Evolutionary conservation across 331 rosid genomes (phyloP).

Genomic region (Acacia concinna): DNA sequence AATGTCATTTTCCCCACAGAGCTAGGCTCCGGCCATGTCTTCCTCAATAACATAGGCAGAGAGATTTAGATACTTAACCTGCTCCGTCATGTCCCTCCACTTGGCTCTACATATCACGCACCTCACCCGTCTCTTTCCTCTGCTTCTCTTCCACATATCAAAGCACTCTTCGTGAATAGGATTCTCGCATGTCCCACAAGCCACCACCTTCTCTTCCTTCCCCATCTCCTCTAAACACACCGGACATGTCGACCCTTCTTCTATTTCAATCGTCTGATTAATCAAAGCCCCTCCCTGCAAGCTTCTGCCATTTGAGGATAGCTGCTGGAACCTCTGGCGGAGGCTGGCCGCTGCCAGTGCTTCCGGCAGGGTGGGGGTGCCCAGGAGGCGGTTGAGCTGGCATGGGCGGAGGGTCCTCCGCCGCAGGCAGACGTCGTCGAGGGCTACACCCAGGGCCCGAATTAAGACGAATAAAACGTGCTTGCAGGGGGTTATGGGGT

Average conservation of each 20-base stretch:
- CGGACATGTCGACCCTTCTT: slow-evolving; percentile 71
- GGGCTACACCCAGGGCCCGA: slow-evolving; percentile 60
- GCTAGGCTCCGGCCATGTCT: slow-evolving; percentile 1
- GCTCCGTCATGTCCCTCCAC: slow-evolving; percentile 55
- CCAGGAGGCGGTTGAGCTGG: slow-evolving; percentile 51
- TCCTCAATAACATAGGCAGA: slow-evolving; percentile 61
- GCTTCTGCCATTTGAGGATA: slow-evolving; percentile 34
- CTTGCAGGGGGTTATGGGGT: slow-evolving; percentile 78
- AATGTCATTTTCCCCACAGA: background rate
- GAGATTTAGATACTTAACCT: slow-evolving; percentile 67
- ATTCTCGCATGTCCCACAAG: slow-evolving; percentile 71
- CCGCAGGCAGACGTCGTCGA: slow-evolving; percentile 56
- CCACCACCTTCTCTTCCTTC: slow-evolving; percentile 59
- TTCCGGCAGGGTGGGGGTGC: slow-evolving; percentile 46
- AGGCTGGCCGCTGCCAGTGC: slow-evolving; percentile 53
- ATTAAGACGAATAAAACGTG: slow-evolving; percentile 77
- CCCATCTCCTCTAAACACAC: slow-evolving; percentile 80
- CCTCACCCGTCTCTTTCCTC: slow-evolving; percentile 54
- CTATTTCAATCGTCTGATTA: slow-evolving; percentile 33
- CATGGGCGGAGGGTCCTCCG: slow-evolving; percentile 59
- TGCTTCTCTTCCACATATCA: slow-evolving; percentile 70
- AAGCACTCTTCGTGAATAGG: slow-evolving; percentile 79
- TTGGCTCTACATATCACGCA: slow-evolving; percentile 89
- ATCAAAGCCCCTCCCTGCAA: background rate
- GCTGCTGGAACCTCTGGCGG: slow-evolving; percentile 61